phyloP scores from a whole-genome alignment of 2,329 filamentous ascomycete genomes.

The Monilinia fructicola region DNA sequence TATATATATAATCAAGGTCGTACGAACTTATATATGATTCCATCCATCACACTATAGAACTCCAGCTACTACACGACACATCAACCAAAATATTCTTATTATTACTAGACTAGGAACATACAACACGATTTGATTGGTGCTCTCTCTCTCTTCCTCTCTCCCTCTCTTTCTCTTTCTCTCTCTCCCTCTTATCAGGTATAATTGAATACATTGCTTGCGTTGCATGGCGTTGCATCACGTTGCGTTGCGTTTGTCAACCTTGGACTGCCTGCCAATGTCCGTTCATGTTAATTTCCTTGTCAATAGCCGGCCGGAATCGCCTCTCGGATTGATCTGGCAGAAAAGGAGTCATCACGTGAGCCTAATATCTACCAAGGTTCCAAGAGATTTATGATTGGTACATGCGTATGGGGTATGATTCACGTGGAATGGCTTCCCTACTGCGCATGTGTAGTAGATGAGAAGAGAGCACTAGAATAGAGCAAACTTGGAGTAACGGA shows the following conservation, averaged over 20 bases:
- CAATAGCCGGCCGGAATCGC: neutral
- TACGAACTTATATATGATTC: no score
- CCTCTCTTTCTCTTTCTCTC: no score
- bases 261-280: neutral
- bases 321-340: neutral
- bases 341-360: conserved; percentile 21
- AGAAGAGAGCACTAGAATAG: no score
- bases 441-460: no score
- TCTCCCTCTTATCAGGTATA: neutral
- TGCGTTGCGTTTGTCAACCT: neutral
- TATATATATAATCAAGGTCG: neutral
- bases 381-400: neutral
- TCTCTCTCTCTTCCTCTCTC: no score
- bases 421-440: neutral
- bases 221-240: neutral
- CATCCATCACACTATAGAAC: no score
- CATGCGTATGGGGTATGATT: neutral
- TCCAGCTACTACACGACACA: no score
- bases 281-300: neutral
- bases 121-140: no score
- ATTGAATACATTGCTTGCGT: neutral
- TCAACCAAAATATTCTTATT: no score
- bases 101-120: no score
- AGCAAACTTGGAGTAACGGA: neutral
- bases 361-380: neutral